Percentiles rank a stretch among this genome's conserved stretches.
phyloP scores from a whole-genome alignment of 768 basidiomycete species.

The Naganishia vishniacii region DNA sequence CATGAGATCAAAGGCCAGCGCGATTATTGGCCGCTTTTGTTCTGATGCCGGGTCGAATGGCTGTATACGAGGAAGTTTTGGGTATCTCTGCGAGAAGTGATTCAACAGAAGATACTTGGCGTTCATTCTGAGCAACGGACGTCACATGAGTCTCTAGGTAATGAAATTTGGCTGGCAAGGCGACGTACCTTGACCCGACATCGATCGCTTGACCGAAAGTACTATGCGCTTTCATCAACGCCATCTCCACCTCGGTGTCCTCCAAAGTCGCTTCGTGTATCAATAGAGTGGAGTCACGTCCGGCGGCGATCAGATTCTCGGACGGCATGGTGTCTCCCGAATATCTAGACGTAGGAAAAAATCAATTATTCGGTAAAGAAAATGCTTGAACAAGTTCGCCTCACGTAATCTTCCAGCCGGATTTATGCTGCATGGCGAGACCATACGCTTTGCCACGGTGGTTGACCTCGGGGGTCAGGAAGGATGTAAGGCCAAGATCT shows the following conservation, averaged over 20 bases:
- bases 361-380: not conserved
- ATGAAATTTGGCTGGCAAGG: no score
- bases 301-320: constrained; percentile 61
- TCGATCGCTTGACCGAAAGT: constrained; percentile 83
- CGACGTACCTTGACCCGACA: constrained; percentile 67
- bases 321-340: constrained; percentile 87
- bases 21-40: constrained; percentile 54
- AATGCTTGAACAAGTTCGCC: constrained; percentile 36
- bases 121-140: constrained; percentile 60
- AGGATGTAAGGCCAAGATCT: constrained; percentile 56
- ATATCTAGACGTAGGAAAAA: constrained; percentile 57
- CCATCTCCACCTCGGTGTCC: constrained; percentile 71
- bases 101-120: constrained; percentile 82
- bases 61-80: constrained; percentile 68
- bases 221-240: constrained; percentile 72
- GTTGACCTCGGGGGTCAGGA: constrained; percentile 65
- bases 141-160: no score
- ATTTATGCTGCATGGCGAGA: constrained; percentile 59
- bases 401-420: constrained; percentile 74
- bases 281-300: constrained; percentile 65
- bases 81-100: constrained; percentile 91
- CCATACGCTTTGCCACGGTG: constrained; percentile 74
- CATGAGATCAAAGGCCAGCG: constrained; percentile 75
- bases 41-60: constrained; percentile 36
- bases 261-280: constrained; percentile 94